phyloP scores from a whole-genome alignment of 768 basidiomycete genomes.

The Podaxis sp. region DNA sequence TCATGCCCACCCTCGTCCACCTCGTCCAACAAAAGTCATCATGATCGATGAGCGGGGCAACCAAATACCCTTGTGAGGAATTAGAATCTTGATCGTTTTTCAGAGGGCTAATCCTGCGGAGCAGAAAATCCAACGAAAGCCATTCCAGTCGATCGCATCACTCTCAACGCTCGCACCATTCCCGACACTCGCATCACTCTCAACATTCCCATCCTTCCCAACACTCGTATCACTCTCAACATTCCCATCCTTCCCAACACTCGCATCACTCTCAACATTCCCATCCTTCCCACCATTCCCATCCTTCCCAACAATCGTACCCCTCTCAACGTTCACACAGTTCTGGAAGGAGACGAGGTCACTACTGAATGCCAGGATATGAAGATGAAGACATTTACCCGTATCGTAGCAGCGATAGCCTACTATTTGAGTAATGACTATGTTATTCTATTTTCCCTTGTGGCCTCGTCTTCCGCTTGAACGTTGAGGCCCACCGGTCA shows the following conservation, averaged over 20 bases:
- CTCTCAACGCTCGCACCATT: conserved; percentile 8
- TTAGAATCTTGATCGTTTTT: background rate
- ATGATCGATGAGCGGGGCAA: conserved; percentile 21
- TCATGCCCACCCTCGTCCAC: conserved; percentile 1
- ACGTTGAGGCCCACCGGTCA: conserved; percentile 25
- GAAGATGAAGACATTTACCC: background rate
- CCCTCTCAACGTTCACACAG: conserved; percentile 1
- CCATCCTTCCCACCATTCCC: background rate
- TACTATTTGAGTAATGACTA: background rate
- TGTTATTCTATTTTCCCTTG: conserved; percentile 17
- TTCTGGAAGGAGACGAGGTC: conserved; percentile 4
- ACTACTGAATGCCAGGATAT: conserved; percentile 1
- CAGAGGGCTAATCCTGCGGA: background rate
- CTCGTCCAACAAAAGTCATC: conserved; percentile 18
- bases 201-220: conserved; percentile 8
- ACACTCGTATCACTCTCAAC: conserved; percentile 1
- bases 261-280: conserved; percentile 9
- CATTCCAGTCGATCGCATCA: conserved; percentile 13
- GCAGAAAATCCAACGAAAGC: conserved; percentile 10
- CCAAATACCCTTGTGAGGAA: conserved; percentile 20
- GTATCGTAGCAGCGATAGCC: background rate
- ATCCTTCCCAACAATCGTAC: conserved; percentile 5
- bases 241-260: conserved; percentile 3
- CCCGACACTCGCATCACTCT: background rate
- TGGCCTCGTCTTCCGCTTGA: conserved; percentile 21